Evolutionary conservation across 2,329 filamentous ascomycete genomes (phyloP), one percentile per base, ranked within the genome.

Genomic region (Mycosphaerella sp.): DNA sequence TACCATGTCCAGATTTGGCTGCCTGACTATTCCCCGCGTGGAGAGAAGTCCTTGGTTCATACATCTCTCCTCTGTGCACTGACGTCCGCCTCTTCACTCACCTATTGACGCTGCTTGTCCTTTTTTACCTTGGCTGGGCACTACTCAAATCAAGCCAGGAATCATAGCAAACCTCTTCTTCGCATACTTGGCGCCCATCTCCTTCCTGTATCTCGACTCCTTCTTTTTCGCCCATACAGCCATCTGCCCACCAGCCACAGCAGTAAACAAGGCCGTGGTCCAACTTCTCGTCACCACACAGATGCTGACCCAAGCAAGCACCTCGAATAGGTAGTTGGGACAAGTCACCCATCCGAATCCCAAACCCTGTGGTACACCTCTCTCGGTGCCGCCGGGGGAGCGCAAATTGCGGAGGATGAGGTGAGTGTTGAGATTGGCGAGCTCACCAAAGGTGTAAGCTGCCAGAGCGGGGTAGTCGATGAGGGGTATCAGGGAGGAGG

Each of bases 251-350:
- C 77, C 79, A 30, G 89, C 89, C 45, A 89, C 77, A 18, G 76
- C 68, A 54, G 87, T 82, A 71, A 97, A 97, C 16, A 95, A 61
- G 13, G 82, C 74, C 0, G 93, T 87, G 44, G 83, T 80, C 75
- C 86, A 85, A 72, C 85, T 90, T 64, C 87, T 84, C 62, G 83
- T 89, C 48, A 91, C 79, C 39, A 95, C 67, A 60, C 86, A 84
- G 49, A 97, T 77, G 21, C 89, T 90, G 27, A 87, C 62, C 93
- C 93, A 98, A 0, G 90, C 82, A 34, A 95, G 69, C 6, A 87
- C 78, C 68, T 98, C 93, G 62, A 94, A 97, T 75, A 95, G 81
- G 75, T 98, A 98, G 75, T 98, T 98, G 37, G 93, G 93, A 74
- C 90, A 95, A 10, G 93, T 98, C 46, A 98, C 91, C 32, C 87